Base-by-base conservation (phyloP, 2,329 filamentous ascomycete genomes). In the Verticillium longisporum region DNA sequence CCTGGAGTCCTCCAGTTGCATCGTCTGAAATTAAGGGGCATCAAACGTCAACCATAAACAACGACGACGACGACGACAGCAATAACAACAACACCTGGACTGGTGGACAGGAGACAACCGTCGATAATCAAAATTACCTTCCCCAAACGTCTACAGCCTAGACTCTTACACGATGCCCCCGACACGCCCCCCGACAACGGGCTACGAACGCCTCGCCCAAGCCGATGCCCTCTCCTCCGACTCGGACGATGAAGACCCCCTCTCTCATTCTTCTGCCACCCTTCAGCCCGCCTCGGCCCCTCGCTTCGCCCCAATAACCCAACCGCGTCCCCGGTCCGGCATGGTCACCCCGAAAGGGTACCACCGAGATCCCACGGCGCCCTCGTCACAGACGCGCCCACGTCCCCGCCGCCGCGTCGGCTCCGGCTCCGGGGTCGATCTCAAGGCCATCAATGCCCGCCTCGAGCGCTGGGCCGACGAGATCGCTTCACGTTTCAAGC, bases 391-490 rank as follows among this genome's bases (percentile, higher is more conserved):
- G 2, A 67, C 72, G 5, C 72, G 76, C 15, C 71, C 73, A 41
- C 80, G 79, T 68, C 77, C 80, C 65, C 76, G 76, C 68, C 77
- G 68, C 71, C 80, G 77, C 68, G 76, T 71, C 68, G 83, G 73
- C 67, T 90, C 91, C 71, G 95, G 93, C 68, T 92, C 92, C 21
- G 94, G 93, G 3, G 94, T 99, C 18, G 95, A 99, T 71, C 90
- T 99, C 72, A 98, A 98, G 74, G 95, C 95, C 63, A 98, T 99
- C 76, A 99, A 99, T 75, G 93, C 94, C 62, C 85, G 95, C 31
- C 80, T 99, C 32, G 95, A 99, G 77, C 84, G 91, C 72, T 99
- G 95, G 95, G 95, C 95, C 15, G 95, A 98, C 68, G 95, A 99
- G 77, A 98, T 99, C 70, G 93, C 95, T 34, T 90, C 92, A 67